These are phyloP conservation scores for Alternaria alternata DNA, from an alignment of 2,329 filamentous ascomycete species.

Conservation along the genomic window DNA sequence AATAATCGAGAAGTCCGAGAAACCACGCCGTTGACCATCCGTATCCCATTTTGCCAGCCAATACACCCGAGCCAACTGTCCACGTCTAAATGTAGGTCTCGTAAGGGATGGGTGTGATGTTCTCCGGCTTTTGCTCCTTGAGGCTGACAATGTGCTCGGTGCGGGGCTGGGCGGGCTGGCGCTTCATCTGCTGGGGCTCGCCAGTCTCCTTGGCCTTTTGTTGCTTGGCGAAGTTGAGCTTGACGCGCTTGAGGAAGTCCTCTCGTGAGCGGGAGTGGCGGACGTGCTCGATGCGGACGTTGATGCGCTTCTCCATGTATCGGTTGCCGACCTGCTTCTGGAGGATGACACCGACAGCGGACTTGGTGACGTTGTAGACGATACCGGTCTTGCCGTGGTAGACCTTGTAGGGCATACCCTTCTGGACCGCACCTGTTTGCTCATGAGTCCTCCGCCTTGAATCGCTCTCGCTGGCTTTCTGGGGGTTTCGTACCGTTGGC, in stretches of 20 bases:
- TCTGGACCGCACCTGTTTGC: constrained; percentile 48
- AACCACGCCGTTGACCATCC: constrained; percentile 52
- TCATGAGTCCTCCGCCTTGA: constrained; percentile 28
- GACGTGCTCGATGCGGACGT: constrained; percentile 98
- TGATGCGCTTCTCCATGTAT: constrained; percentile 99
- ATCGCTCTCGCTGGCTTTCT: constrained; percentile 24
- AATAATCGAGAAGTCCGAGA: constrained; percentile 50
- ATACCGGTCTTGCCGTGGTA: constrained; percentile 97
- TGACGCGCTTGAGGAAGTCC: constrained; percentile 95
- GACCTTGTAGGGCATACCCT: constrained; percentile 95
- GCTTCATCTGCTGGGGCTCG: constrained; percentile 89
- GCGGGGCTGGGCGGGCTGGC: constrained; percentile 81
- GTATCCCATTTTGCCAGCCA: constrained; percentile 47
- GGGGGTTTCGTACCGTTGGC: constrained; percentile 83
- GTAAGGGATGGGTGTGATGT: constrained; percentile 89
- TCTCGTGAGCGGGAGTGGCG: constrained; percentile 92
- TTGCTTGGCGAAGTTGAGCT: constrained; percentile 93
- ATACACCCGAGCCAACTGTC: constrained; percentile 35
- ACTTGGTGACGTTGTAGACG: constrained; percentile 99
- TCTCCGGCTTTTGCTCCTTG: constrained; percentile 88
- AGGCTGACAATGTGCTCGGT: constrained; percentile 80
- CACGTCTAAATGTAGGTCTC: constrained; percentile 92
- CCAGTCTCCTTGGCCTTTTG: constrained; percentile 91
- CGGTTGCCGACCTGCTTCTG: constrained; percentile 98
- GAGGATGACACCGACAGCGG: constrained; percentile 96